Evolutionary conservation across 768 basidiomycete species (phyloP).

Genomic region (Mycena rebaudengoi): DNA sequence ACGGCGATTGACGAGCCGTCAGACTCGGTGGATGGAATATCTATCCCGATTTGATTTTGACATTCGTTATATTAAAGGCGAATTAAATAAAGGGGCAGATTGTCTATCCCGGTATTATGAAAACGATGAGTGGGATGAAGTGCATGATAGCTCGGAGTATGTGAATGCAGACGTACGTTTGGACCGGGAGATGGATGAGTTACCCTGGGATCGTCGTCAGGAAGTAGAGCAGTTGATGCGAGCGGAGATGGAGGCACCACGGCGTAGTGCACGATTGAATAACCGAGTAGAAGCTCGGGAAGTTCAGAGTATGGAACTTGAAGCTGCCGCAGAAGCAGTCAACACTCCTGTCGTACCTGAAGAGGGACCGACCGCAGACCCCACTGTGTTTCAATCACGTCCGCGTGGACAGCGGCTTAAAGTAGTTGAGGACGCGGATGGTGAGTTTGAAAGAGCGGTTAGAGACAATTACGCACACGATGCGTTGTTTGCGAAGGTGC

Average conservation of each 20-base stretch:
- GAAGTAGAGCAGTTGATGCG: constrained; percentile 23
- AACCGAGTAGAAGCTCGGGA: constrained; percentile 19
- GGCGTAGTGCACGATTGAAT: constrained; percentile 8
- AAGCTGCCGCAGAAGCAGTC: background rate
- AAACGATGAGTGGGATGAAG: constrained; percentile 28
- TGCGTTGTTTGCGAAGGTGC: constrained; percentile 27
- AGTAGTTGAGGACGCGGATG: background rate
- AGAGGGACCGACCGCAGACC: background rate
- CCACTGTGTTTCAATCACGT: background rate
- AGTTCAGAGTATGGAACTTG: constrained; percentile 17
- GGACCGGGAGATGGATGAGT: constrained; percentile 28
- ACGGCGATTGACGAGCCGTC: constrained; percentile 18
- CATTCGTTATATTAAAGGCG: constrained; percentile 36
- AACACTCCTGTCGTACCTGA: background rate
- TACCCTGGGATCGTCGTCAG: constrained; percentile 15
- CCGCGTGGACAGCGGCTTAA: background rate
- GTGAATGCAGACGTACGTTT: constrained; percentile 29
- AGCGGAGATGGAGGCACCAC: background rate
- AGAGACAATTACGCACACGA: constrained; percentile 26
- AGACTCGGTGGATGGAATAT: constrained; percentile 41
- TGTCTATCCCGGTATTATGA: constrained; percentile 41
- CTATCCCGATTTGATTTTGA: constrained; percentile 36
- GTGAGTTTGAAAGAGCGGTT: background rate
- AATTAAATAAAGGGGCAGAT: constrained; percentile 38
- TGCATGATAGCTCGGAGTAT: constrained; percentile 26